phyloP scores from a whole-genome alignment of 345 rosid genomes.

The Hibiscus tridactylites region DNA sequence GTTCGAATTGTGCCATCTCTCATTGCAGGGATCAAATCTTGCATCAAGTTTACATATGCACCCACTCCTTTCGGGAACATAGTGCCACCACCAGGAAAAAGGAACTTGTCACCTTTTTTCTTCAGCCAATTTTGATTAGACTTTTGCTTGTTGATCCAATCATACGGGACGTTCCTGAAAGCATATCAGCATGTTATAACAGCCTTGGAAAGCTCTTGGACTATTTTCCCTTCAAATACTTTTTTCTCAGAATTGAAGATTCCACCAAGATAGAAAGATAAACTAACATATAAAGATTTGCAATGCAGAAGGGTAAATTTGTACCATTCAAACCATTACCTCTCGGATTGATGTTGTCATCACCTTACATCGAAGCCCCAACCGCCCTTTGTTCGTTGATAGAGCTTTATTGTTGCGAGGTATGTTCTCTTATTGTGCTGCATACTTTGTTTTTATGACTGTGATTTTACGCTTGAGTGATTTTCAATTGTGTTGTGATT shows the following conservation, averaged over 20 bases:
- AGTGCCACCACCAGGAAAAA: slow-evolving; percentile 96
- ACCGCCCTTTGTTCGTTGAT: no score
- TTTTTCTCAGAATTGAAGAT: slow-evolving; percentile 55
- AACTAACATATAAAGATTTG: slow-evolving; percentile 46
- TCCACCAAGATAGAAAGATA: slow-evolving; percentile 91
- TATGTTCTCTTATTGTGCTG: no score
- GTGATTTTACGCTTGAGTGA: no score
- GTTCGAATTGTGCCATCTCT: slow-evolving; percentile 81
- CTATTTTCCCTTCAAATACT: slow-evolving; percentile 11
- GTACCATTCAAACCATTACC: no score
- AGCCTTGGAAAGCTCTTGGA: slow-evolving; percentile 30
- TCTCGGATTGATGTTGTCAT: no score
- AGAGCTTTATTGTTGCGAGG: no score
- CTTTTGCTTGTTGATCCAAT: slow-evolving; percentile 96
- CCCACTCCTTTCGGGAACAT: slow-evolving; percentile 96
- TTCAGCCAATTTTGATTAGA: slow-evolving; percentile 95
- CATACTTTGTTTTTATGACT: no score
- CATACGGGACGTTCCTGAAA: slow-evolving; percentile 89
- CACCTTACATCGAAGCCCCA: no score
- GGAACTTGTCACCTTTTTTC: slow-evolving; percentile 85
- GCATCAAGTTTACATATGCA: slow-evolving; percentile 93
- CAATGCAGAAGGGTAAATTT: slow-evolving; percentile 27
- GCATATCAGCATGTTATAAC: slow-evolving; percentile 16
- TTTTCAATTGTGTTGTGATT: no score
- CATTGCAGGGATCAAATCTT: slow-evolving; percentile 89